A percentile compares a stretch with the other conserved stretches of the same genome.
Conservation (phyloP, 805 yeast genomes). For the Candida verbasci region DNA sequence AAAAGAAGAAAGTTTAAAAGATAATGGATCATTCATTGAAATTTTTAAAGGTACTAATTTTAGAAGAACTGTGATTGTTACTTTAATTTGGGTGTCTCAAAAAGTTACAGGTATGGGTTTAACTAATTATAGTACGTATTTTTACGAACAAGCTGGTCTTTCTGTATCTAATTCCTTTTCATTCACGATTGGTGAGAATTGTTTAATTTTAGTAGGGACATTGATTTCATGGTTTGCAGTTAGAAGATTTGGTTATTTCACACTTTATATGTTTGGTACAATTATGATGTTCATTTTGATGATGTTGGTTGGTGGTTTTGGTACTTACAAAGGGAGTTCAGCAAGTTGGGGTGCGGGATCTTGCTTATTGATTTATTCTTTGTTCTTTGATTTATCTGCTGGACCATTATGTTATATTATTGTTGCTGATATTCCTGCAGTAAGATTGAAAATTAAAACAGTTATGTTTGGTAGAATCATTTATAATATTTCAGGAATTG, state of each 20-base stretch:
- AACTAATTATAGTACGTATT: slow-evolving; percentile 48
- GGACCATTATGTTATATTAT: slow-evolving; percentile 38
- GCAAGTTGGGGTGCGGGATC: slow-evolving; percentile 47
- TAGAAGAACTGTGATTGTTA: slow-evolving; percentile 50
- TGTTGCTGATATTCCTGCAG: slow-evolving; percentile 34
- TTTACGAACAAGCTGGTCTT: slow-evolving; percentile 48
- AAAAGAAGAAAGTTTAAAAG: slow-evolving; percentile 26
- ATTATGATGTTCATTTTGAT: slow-evolving; percentile 27
- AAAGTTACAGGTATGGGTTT: slow-evolving; percentile 43
- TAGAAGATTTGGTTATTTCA: slow-evolving; percentile 37
- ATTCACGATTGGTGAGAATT: slow-evolving; percentile 42
- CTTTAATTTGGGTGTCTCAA: slow-evolving; percentile 43
- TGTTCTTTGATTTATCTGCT: slow-evolving; percentile 39
- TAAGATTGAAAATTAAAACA: slow-evolving; percentile 32
- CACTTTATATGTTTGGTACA: slow-evolving; percentile 36
- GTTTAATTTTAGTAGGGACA: slow-evolving; percentile 43
- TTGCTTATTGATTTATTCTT: slow-evolving; percentile 41
- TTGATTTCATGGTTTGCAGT: slow-evolving; percentile 41
- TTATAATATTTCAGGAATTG: slow-evolving; percentile 32
- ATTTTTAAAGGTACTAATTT: slow-evolving; percentile 45
- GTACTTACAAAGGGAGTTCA: slow-evolving; percentile 18
- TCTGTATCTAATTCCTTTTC: slow-evolving; percentile 39
- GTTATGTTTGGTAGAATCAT: slow-evolving; percentile 36
- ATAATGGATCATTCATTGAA: slow-evolving; percentile 29
- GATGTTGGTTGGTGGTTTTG: slow-evolving; percentile 41